Evolutionary conservation across 805 yeast genomes (phyloP), one percentile per base, ranked within the genome.

Genomic region (Jamesozyma piceae): DNA sequence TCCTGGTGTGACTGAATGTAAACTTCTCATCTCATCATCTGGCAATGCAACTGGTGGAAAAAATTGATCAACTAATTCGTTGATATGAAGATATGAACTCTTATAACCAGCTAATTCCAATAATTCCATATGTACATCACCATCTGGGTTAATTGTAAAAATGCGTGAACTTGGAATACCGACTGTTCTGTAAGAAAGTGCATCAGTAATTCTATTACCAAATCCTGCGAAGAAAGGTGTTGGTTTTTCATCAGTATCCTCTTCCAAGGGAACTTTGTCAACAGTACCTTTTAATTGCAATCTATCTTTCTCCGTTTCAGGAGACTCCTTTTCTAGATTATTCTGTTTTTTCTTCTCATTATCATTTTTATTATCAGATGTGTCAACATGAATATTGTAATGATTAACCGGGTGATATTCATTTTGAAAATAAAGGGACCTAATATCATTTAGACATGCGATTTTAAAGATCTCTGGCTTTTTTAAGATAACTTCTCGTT

Each of bases 381-480:
- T 22, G 32, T 44, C 42, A 20, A 34, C 36, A 29, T 27, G 38
- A 18, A 28, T 17, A 17, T 41, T 38, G 8, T 30, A 27, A 11
- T 33, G 37, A 15, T 34, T 29, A 15, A 18, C 40, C 11, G 22
- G 27, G 10, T 11, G 9, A 13, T 9, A 21, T 18, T 42, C 43
- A 35, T 43, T 45, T n/a, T 49, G 55, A 39, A 59, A 50, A 62
- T 83, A 90, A 18, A 92, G 67, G 36, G 80, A 74, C 54, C 78
- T 77, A 46, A 92, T 80, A 65, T 92, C 98, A 42, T 81, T 78
- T 47, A 92, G 68, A 63, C 97, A 90, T 1, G 98, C 95, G 89
- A 92, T 92, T 57, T 92, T 92, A 71, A 92, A 92, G n/a, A 92
- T 92, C 63, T 92, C 97, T 0, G 98, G 98, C 58, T 90, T 90